A percentile compares a stretch with the other conserved stretches of the same genome.
Conservation (phyloP, 345 rosid genomes). For the Eucalyptus cladocalyx region DNA sequence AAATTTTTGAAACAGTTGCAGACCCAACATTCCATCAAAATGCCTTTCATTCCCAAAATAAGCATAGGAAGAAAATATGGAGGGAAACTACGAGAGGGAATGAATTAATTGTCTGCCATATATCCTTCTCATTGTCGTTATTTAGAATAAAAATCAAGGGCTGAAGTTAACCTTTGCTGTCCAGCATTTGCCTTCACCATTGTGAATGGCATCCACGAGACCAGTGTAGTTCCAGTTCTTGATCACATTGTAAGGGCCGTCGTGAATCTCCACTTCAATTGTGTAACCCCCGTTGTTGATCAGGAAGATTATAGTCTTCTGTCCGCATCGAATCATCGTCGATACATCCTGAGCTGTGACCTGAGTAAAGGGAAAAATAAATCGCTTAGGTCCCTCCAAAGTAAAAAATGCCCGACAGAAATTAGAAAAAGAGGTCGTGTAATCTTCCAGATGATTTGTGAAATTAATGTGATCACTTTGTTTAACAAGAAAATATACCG, state of each 20-base stretch:
- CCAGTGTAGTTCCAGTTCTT: constrained; percentile 69
- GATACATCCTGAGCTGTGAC: constrained; percentile 69
- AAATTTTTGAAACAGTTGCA: not conserved
- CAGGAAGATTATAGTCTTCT: constrained; percentile 48
- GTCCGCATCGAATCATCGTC: constrained; percentile 58
- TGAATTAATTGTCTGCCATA: not conserved
- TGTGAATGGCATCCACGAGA: constrained; percentile 58
- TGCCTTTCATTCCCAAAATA: not conserved
- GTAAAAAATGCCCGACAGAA: not conserved
- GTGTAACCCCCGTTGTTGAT: constrained; percentile 74
- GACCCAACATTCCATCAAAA: not conserved
- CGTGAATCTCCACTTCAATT: constrained; percentile 73
- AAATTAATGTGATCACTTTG: not conserved
- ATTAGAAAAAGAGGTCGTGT: not conserved
- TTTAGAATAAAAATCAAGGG: not conserved
- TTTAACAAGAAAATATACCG: not conserved
- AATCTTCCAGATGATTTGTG: not conserved
- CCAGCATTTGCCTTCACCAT: constrained; percentile 78
- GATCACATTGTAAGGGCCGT: constrained; percentile 70
- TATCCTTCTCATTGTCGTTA: not conserved
- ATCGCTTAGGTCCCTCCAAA: not conserved
- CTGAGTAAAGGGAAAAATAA: constrained; percentile 8
- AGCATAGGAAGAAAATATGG: not conserved
- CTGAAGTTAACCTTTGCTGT: constrained; percentile 31
- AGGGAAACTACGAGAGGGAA: not conserved